Base-by-base conservation (phyloP, 495 filamentous ascomycete genomes). In the Penicillium odoratum region DNA sequence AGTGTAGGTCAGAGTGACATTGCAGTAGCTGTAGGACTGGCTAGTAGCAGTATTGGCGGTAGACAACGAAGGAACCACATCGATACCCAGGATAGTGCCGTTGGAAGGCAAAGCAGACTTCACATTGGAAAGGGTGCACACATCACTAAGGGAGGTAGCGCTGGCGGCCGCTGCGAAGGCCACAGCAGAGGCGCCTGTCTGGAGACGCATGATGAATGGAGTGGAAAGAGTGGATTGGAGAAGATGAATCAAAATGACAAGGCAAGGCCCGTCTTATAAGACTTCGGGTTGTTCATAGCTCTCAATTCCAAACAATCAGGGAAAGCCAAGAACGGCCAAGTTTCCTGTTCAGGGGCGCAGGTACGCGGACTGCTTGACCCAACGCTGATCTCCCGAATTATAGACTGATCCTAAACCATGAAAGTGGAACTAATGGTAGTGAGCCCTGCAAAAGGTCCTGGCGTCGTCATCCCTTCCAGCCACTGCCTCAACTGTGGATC, bases 101-200 rank as follows among this genome's bases (percentile, higher is more conserved):
- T 74, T 73, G 51, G 70, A 57, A 13, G 72, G 71, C 25, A 74
- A 47, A 43, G 63, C 59, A 28, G 66, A 58, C 51, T 60, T 57
- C 30, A 74, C 68, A 38, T 73, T 64, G 28, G 72, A 64, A n/a
- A 67, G 54, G 18, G 69, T 74, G 57, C 72, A 74, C 21, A 73
- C 55, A 53, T 72, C 65, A 36, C 67, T 29, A 13, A 74, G 64
- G 3, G 71, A 72, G 5, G 56, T 48, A 25, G 70, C 69, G 46
- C 60, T 66, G 46, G 67, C 70, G 3, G 67, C 56, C 10, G 64
- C 62, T 42, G 63, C 71, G 21, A 74, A 56, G 33, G 64, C 66
- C 42, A 61, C 63, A 38, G 61, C 53, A 30, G 68, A 67, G 9
- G 55, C 60, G 51, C 63, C 60, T 7, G 47, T 51, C 13, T 60